phyloP scores from a whole-genome alignment of 441 rosid genomes.

The Syzygium syzygioides region DNA sequence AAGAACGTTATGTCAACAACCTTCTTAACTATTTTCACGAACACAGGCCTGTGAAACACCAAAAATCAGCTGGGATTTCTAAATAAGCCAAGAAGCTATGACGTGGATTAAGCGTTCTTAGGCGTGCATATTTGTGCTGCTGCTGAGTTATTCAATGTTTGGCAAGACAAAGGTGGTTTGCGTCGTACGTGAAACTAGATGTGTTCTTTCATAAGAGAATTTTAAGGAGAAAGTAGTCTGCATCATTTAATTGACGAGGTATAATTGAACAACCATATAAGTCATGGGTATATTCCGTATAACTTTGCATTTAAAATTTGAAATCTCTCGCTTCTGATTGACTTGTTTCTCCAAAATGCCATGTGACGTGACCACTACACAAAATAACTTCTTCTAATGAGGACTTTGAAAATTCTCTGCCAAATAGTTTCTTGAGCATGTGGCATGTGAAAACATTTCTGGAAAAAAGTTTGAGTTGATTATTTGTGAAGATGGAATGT shows the following conservation, averaged over 20 bases:
- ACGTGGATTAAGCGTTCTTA: not conserved
- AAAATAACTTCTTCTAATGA: not conserved
- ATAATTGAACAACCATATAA: not conserved
- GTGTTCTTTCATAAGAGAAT: not conserved
- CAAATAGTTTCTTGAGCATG: not conserved
- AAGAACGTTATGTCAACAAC: conserved; percentile 9
- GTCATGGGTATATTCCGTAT: not conserved
- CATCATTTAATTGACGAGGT: not conserved
- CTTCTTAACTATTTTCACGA: conserved; percentile 11
- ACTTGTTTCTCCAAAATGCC: not conserved
- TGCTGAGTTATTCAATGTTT: not conserved
- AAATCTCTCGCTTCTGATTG: not conserved
- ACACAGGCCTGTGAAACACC: not conserved
- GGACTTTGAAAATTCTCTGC: not conserved
- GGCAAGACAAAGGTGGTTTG: not conserved
- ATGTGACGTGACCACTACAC: not conserved
- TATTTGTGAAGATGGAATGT: too few species aligned
- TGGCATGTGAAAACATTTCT: too few species aligned
- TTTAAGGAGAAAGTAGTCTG: not conserved
- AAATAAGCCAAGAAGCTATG: not conserved
- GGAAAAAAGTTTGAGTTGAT: too few species aligned
- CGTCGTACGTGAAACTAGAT: not conserved
- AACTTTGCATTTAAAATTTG: not conserved
- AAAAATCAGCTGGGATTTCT: not conserved
- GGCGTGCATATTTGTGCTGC: not conserved